A percentile compares a stretch with the other conserved stretches of the same genome.
These are phyloP conservation scores for Mayamaea pseudoterrestris DNA, from an alignment of 108 stramenopile species.

Conservation along the genomic window DNA sequence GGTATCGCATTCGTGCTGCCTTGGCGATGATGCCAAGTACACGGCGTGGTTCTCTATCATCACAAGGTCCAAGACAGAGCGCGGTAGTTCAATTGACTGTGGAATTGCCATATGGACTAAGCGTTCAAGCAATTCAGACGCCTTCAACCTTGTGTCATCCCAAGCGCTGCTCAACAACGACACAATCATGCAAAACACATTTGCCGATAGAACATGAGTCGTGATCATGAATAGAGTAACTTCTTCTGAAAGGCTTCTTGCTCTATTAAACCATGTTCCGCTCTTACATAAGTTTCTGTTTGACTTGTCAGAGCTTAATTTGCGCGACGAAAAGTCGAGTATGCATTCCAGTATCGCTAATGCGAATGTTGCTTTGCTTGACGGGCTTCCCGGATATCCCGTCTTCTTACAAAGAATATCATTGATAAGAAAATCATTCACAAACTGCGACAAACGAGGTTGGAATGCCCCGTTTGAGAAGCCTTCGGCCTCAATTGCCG, in stretches of 20 bases:
- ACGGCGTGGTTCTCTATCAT: conserved; percentile 17
- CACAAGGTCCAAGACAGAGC: not conserved
- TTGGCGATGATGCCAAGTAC: conserved; percentile 40
- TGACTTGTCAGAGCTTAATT: not conserved
- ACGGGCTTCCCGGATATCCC: conserved; percentile 40
- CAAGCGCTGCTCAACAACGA: conserved; percentile 37
- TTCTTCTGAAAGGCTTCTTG: conserved; percentile 7
- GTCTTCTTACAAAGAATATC: conserved; percentile 20
- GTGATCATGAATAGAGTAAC: conserved; percentile 9
- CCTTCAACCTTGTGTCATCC: conserved; percentile 28
- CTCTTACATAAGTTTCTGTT: conserved; percentile 6
- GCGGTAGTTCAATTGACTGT: not conserved
- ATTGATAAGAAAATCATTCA: conserved; percentile 28
- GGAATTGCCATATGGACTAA: too few relatives aligned
- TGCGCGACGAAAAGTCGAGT: conserved; percentile 20
- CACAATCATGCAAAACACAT: conserved; percentile 25
- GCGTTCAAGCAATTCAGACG: conserved; percentile 14
- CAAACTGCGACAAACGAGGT: conserved; percentile 17
- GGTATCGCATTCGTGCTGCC: conserved; percentile 55
- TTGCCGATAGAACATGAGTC: conserved; percentile 12
- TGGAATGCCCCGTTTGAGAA: not conserved
- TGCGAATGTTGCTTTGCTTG: conserved; percentile 34
- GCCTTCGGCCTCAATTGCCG: conserved; percentile 13
- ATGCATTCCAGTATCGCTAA: conserved; percentile 22
- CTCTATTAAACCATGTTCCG: conserved; percentile 14